Base-by-base conservation (phyloP, 345 rosid genomes). In the Hevea brasiliensis region DNA sequence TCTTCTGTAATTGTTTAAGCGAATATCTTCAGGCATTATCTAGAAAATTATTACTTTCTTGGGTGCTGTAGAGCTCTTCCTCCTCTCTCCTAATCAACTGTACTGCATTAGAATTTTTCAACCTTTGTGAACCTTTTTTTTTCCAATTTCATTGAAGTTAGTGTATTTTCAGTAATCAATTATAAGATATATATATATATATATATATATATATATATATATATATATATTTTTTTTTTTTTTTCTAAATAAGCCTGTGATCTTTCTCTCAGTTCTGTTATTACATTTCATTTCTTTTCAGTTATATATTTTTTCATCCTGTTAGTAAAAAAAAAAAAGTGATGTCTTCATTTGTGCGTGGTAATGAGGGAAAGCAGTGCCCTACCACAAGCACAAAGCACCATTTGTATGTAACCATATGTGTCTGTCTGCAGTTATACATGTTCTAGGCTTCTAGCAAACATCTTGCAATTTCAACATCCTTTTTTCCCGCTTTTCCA, bases 261-360 rank as follows among this genome's bases (percentile, higher is more conserved):
- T 60, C 53, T 50, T 20, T 60, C 74, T 44, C 8, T 15, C 23
- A 69, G 11, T 42, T 55, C 13, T 55, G 40, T 69, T 56, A 29
- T 53, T 55, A 18, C 41, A 42, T 55, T 9, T 37, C 5, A 54
- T 70, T 21, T 26, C 8, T 56, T 58, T 27, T 44, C 6, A 5
- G 56, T 58, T 13, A 58, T 41, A 70, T 58, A 44, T 70, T 70
- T 64, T 32, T 24, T 42, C n/a, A 37, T 27, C 64, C 15, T 61
- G 4, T 15, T 14, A 0, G 35, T 44, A 41, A 9, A 23, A 15
- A 24, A 13, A 41, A 68, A 40, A 18, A 58, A 47, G 35, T 26
- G 21, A 26, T 26, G 44, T 15, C 2, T 21, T 6, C 45, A 4
- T 21, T 57, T 45, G 65, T 3, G 15, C 17, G 0, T 32, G 37